These are phyloP conservation scores for Hippophae rhamnoides DNA, from an alignment of 306 rosid species.

Conservation along the genomic window DNA sequence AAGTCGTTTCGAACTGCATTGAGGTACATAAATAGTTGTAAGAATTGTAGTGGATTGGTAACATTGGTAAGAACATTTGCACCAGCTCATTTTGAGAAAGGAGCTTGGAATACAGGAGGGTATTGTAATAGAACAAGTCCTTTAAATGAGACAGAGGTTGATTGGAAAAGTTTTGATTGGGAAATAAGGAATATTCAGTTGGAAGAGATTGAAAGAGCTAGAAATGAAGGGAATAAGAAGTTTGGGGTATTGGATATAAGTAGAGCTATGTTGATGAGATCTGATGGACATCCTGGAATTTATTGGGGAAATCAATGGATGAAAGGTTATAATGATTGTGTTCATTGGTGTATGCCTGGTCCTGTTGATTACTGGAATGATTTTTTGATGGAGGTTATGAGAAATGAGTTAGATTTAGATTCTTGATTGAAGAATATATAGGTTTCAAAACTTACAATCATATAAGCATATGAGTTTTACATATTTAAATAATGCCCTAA, in stretches of 20 bases:
- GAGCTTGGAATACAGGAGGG: conserved; percentile 76
- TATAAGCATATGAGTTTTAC: neutral
- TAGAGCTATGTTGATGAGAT: conserved; percentile 69
- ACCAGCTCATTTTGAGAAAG: conserved; percentile 74
- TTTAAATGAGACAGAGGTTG: conserved; percentile 19
- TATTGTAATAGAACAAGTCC: conserved; percentile 67
- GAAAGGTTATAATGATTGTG: conserved; percentile 78
- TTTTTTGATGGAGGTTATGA: conserved; percentile 42
- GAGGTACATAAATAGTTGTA: conserved; percentile 28
- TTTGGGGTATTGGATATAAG: conserved; percentile 55
- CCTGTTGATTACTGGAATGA: conserved; percentile 75
- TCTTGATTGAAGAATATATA: conserved; percentile 6
- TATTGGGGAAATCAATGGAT: conserved; percentile 75
- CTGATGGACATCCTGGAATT: conserved; percentile 79
- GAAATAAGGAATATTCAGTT: conserved; percentile 45
- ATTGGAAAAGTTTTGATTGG: conserved; percentile 41
- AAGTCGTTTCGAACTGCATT: conserved; percentile 48
- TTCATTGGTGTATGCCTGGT: conserved; percentile 97
- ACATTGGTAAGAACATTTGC: conserved; percentile 73
- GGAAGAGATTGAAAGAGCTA: conserved; percentile 49
- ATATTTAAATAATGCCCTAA: conserved; percentile 1
- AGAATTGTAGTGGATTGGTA: conserved; percentile 30
- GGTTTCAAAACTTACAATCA: neutral
- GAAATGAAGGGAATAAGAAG: conserved; percentile 17
- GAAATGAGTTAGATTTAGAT: conserved; percentile 23